These are phyloP conservation scores for Cinchona pubescens DNA, from an alignment of 257 asterid genomes.

Conservation along the genomic window DNA sequence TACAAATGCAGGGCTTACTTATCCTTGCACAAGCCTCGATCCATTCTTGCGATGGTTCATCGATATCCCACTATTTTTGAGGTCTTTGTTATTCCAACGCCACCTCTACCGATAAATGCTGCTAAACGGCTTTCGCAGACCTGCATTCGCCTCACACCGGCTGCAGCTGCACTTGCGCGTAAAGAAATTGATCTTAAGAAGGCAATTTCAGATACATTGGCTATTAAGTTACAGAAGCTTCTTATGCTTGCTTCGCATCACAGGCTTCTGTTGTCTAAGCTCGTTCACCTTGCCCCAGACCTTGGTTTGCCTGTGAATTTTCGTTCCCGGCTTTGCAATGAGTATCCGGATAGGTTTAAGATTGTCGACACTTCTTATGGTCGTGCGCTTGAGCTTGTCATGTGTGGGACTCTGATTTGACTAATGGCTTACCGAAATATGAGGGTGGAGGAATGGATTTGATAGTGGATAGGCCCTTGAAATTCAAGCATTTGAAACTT, in stretches of 20 bases:
- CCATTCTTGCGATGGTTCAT: slow-evolving; percentile 61
- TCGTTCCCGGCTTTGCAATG: slow-evolving; percentile 72
- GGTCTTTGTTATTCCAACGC: slow-evolving; percentile 65
- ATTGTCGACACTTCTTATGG: slow-evolving; percentile 84
- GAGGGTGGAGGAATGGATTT: slow-evolving; percentile 44
- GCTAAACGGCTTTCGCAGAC: slow-evolving; percentile 61
- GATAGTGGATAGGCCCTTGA: slow-evolving; percentile 86
- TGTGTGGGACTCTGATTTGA: slow-evolving; percentile 59
- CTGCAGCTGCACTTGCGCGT: slow-evolving; percentile 60
- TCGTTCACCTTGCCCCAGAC: slow-evolving; percentile 78
- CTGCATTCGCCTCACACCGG: slow-evolving; percentile 88
- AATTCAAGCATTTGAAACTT: slow-evolving; percentile 67
- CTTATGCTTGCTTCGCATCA: slow-evolving; percentile 85
- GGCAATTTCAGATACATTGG: slow-evolving; percentile 44
- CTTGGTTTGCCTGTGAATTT: slow-evolving; percentile 81
- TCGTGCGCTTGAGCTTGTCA: slow-evolving; percentile 80
- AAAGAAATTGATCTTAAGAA: slow-evolving; percentile 60
- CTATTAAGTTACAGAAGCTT: slow-evolving; percentile 71
- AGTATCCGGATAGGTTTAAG: slow-evolving; percentile 74
- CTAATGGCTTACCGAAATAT: slow-evolving; percentile 38
- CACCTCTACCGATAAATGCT: slow-evolving; percentile 59
- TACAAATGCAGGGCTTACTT: slow-evolving; percentile 72
- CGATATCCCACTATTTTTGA: slow-evolving; percentile 88
- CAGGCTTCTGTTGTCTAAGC: slow-evolving; percentile 65
- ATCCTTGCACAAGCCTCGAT: slow-evolving; percentile 53